A percentile compares a stretch with the other conserved stretches of the same genome.
These are phyloP conservation scores for Aspergillus affinis DNA, from an alignment of 495 filamentous ascomycete species.

Conservation along the genomic window DNA sequence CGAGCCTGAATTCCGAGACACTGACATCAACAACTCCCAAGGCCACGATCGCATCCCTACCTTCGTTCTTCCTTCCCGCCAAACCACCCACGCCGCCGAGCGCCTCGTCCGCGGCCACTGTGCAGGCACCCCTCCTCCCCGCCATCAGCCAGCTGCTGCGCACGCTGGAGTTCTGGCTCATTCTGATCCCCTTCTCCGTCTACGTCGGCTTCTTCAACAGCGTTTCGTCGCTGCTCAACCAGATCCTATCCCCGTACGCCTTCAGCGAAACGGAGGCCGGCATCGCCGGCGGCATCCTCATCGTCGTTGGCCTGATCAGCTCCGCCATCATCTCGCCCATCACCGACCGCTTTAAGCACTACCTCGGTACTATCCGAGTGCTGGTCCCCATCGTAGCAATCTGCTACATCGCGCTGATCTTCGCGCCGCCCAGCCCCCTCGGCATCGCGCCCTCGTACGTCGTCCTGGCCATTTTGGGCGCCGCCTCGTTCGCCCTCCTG, in stretches of 20 bases:
- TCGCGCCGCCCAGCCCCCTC: slow-evolving; percentile 68
- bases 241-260: slow-evolving; percentile 80
- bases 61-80: slow-evolving; percentile 83
- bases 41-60: slow-evolving; percentile 70
- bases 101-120: slow-evolving; percentile 48
- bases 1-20: slow-evolving; percentile 6
- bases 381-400: slow-evolving; percentile 73
- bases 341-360: slow-evolving; percentile 80
- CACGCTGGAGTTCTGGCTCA: slow-evolving; percentile 72
- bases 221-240: slow-evolving; percentile 83
- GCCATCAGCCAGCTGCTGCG: slow-evolving; percentile 44
- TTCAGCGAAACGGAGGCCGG: slow-evolving; percentile 81
- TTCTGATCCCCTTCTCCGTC: slow-evolving; percentile 72
- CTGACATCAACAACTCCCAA: slow-evolving; percentile 27
- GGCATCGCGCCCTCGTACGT: slow-evolving; percentile 68
- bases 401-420: slow-evolving; percentile 75
- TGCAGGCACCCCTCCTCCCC: slow-evolving; percentile 48
- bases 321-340: slow-evolving; percentile 77
- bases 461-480: slow-evolving; percentile 69
- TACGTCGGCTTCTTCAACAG: slow-evolving; percentile 95
- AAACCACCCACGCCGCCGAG: slow-evolving; percentile 72
- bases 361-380: slow-evolving; percentile 70
- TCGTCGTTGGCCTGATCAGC: slow-evolving; percentile 78
- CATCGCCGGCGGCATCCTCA: slow-evolving; percentile 85
- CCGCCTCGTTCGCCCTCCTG: slow-evolving; percentile 73